Base-by-base conservation (phyloP, 2,329 filamentous ascomycete genomes). In the Zalaria sp. region DNA sequence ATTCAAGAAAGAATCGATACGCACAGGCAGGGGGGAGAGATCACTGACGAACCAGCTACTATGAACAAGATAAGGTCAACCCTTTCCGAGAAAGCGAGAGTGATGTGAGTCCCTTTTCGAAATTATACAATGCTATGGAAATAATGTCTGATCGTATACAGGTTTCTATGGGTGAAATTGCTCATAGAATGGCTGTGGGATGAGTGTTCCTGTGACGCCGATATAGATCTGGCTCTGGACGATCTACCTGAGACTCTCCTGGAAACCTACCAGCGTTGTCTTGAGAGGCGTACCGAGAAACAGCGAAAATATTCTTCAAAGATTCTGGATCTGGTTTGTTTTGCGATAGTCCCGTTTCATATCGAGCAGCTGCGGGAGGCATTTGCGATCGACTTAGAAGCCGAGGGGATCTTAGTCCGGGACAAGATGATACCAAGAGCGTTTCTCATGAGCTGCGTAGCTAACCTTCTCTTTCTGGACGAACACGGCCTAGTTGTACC, bases 111-210 rank as follows among this genome's bases (percentile, higher is more conserved):
- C 27, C 25, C 7, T n/a, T n/a, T n/a, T n/a, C n/a, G n/a, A n/a
- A n/a, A n/a, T n/a, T n/a, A n/a, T n/a, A n/a, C n/a, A n/a, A n/a
- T n/a, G n/a, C n/a, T n/a, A n/a, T n/a, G n/a, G n/a, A n/a, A n/a
- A n/a, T n/a, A n/a, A n/a, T n/a, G n/a, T n/a, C n/a, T n/a, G n/a
- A n/a, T n/a, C 6, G 5, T 27, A 7, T 38, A 11, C 5, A 38
- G 42, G 42, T 41, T 44, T 26, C 29, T 44, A 3, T 44, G 43
- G 43, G 43, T 31, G n/a, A 35, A 32, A 25, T 29, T 44, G 2
- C 43, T 41, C 7, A 37, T 44, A 27, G 35, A 41, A 26, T 38
- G 38, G 11, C 31, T 44, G 8, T 44, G 43, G 43, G 8, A 27
- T 7, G 31, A 26, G 5, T 44, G 43, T 25, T 26, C 5, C n/a